Evolutionary conservation across 768 basidiomycete species (phyloP), one percentile per base, ranked within the genome.

Genomic region (Gyrodon lividus): DNA sequence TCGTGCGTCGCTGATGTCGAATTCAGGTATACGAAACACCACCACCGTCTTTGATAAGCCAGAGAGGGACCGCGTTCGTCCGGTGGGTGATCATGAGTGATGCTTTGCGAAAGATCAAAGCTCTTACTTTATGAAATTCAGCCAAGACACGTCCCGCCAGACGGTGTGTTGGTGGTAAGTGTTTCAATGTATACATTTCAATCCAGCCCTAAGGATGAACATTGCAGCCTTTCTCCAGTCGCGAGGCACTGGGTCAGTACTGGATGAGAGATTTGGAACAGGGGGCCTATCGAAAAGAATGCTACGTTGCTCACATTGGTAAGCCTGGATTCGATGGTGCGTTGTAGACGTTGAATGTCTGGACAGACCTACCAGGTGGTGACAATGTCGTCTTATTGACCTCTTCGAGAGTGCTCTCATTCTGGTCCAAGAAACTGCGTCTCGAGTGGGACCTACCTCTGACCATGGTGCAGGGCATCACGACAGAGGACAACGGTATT

Each of bases 31-130:
- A 56, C 85, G 97, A 40, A 99, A 99, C 62, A 99, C 97, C 1
- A 98, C 97, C 0, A 98, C 94, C 2, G 96, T 98, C 2, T 99
- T 98, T 55, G 97, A 98, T 66, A 89, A 83, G 55, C 87, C 89
- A 12, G 87, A 87, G 30, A 79, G 94, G 49, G 96, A 98, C 62
- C 86, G 95, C 17, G 81, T 89, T 38, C 78, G 97, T 63, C 71
- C 89, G 62, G 90, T 89, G 50, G 65, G 84, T 70, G 8, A 20
- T 40, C 16, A 4, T 28, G 23, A 30, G 39, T 33, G 40, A n/a
- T 33, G 20, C 26, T 50, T 4, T 35, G 47, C 30, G 9, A 30
- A 47, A 33, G 39, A 39, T 39, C 30, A 48, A 45, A 40, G 34
- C 42, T 54, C 33, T 49, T 24, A 51, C 31, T 44, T 35, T 31